Percentiles rank a stretch among this genome's conserved stretches.
These are phyloP conservation scores for Russula olivacea DNA, from an alignment of 768 basidiomycete genomes.

Conservation along the genomic window DNA sequence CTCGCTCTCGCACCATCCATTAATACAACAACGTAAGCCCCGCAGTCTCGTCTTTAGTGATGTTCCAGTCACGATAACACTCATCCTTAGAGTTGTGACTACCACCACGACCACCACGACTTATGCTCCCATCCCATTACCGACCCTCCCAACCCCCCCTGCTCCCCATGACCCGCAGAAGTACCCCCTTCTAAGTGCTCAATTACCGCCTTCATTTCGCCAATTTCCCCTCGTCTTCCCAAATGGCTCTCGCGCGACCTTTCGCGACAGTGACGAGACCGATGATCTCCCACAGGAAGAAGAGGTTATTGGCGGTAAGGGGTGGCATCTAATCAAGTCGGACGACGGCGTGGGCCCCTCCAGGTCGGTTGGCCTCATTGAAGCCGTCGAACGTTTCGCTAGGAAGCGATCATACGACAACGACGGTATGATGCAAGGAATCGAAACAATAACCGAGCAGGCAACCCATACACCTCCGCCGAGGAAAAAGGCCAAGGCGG, in stretches of 20 bases:
- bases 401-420: slow-evolving; percentile 50
- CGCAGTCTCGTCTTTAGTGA: not conserved
- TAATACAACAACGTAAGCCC: slow-evolving; percentile 73
- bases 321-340: slow-evolving; percentile 71
- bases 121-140: slow-evolving; percentile 82
- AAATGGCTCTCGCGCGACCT: slow-evolving; percentile 73
- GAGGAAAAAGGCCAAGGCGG: slow-evolving; percentile 70
- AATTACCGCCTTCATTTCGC: slow-evolving; percentile 65
- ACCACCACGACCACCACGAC: slow-evolving; percentile 89
- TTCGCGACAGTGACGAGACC: slow-evolving; percentile 55
- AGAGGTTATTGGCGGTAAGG: slow-evolving; percentile 53
- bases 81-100: slow-evolving; percentile 62
- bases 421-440: slow-evolving; percentile 67
- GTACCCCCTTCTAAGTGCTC: slow-evolving; percentile 72
- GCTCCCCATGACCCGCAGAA: slow-evolving; percentile 72
- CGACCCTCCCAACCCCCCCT: slow-evolving; percentile 61
- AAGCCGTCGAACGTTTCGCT: slow-evolving; percentile 79
- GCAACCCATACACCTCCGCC: slow-evolving; percentile 47
- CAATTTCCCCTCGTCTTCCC: slow-evolving; percentile 77
- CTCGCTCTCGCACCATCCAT: slow-evolving; percentile 75
- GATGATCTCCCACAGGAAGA: slow-evolving; percentile 71
- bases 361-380: slow-evolving; percentile 58
- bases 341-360: slow-evolving; percentile 50
- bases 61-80: not conserved
- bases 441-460: slow-evolving; percentile 51